phyloP scores from a whole-genome alignment of 257 asterid species.

The Rehmannia glutinosa region DNA sequence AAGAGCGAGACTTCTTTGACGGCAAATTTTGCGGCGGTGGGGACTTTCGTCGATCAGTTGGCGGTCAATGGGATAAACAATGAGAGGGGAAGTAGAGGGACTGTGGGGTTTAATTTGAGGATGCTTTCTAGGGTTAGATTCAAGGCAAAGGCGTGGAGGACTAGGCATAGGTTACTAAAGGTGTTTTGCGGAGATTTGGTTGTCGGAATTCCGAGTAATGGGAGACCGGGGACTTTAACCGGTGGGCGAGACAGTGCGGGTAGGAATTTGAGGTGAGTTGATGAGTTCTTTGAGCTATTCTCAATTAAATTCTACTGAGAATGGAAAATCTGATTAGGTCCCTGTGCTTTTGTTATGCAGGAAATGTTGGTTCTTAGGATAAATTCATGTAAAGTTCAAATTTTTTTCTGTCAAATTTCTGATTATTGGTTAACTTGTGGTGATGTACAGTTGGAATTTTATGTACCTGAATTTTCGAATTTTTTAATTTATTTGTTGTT shows the following conservation, averaged over 20 bases:
- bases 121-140: conserved; percentile 44
- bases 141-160: conserved; percentile 54
- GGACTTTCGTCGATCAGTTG: conserved; percentile 29
- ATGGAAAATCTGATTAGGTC: not conserved
- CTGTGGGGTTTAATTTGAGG: conserved; percentile 42
- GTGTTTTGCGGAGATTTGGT: conserved; percentile 48
- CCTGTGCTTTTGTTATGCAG: not conserved
- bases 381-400: not conserved
- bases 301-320: not conserved
- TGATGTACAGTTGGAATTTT: too few relatives aligned
- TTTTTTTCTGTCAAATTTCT: not conserved
- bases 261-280: conserved; percentile 34
- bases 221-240: conserved; percentile 30
- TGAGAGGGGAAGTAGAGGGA: conserved; percentile 26
- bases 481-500: too few relatives aligned
- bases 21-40: conserved; percentile 42
- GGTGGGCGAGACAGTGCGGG: conserved; percentile 54
- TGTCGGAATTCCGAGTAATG: conserved; percentile 30
- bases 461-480: too few relatives aligned
- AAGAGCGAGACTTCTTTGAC: conserved; percentile 31
- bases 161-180: conserved; percentile 45
- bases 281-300: not conserved
- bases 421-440: not conserved
- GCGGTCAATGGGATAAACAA: conserved; percentile 35
- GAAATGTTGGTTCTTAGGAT: not conserved